Base-by-base conservation (phyloP, 192 early-diverging fungal species). In the Dissophora globulifera region DNA sequence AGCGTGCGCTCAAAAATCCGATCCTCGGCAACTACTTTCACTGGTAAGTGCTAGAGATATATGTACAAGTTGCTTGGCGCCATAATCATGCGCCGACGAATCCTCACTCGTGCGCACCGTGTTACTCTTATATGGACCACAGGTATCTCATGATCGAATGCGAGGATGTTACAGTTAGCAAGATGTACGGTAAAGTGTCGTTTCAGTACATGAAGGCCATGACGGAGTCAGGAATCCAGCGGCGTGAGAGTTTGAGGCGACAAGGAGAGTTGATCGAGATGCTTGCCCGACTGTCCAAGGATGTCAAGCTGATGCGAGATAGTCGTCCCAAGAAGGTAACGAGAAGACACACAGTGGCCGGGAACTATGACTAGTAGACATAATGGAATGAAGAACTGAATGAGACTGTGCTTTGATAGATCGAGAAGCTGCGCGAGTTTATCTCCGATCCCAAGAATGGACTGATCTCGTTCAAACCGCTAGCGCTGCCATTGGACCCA, bases 71-170 rank as follows among this genome's bases (percentile, higher is more conserved):
- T 38, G n/a, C n/a, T n/a, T n/a, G n/a, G n/a, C n/a, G n/a, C n/a
- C n/a, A n/a, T n/a, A n/a, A n/a, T n/a, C n/a, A n/a, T n/a, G n/a
- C n/a, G n/a, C n/a, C n/a, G n/a, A n/a, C n/a, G n/a, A n/a, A n/a
- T n/a, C n/a, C n/a, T n/a, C n/a, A n/a, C n/a, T n/a, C n/a, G n/a
- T n/a, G n/a, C n/a, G n/a, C n/a, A n/a, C n/a, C n/a, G n/a, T n/a
- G n/a, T n/a, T n/a, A n/a, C n/a, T n/a, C n/a, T n/a, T n/a, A n/a
- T n/a, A n/a, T n/a, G n/a, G n/a, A n/a, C n/a, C n/a, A n/a, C 55
- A 91, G 91, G 91, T 97, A 96, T 79, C 71, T 99, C 15, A 96
- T 93, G 93, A 95, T 98, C 1, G 98, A 99, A 79, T 95, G 89
- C 72, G 92, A 95, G 58, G 95, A 98, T 80, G 91, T 87, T 43